Evolutionary conservation across 345 rosid genomes (phyloP).

Genomic region (Hypericum androsaemum): DNA sequence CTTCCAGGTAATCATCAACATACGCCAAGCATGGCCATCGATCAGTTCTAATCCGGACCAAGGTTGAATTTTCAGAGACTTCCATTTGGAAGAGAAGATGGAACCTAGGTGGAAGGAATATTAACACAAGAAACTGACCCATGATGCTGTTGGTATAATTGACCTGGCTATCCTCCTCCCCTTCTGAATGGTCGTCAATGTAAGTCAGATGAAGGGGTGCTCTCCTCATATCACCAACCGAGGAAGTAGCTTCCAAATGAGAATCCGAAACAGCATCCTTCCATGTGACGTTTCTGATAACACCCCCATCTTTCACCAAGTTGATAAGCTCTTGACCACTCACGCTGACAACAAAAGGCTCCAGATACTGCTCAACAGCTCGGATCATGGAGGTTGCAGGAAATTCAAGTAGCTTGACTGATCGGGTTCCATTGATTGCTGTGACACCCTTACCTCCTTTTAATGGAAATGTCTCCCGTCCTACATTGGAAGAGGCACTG

Average conservation of each 20-base stretch:
- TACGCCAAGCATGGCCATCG: conserved; percentile 98
- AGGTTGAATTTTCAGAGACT: conserved; percentile 63
- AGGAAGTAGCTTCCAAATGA: conserved; percentile 20
- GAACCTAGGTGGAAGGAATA: conserved; percentile 89
- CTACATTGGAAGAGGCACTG: conserved; percentile 56
- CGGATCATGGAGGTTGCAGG: conserved; percentile 41
- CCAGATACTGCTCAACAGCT: conserved; percentile 44
- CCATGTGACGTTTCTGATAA: conserved; percentile 51
- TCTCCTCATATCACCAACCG: conserved; percentile 16
- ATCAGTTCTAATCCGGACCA: conserved; percentile 88
- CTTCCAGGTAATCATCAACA: conserved; percentile 88
- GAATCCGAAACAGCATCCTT: conserved; percentile 30
- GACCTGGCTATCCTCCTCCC: conserved; percentile 33
- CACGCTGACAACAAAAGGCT: conserved; percentile 65
- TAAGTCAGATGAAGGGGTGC: conserved; percentile 68
- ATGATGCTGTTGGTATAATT: conserved; percentile 40
- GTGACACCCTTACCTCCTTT: conserved; percentile 71
- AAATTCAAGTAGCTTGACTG: conserved; percentile 85
- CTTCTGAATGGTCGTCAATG: conserved; percentile 28
- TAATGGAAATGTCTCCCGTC: conserved; percentile 62
- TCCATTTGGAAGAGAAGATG: conserved; percentile 93
- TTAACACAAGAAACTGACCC: conserved; percentile 61
- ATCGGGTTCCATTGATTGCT: conserved; percentile 69
- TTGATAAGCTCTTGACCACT: conserved; percentile 63
- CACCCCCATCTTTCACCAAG: conserved; percentile 52